phyloP scores from a whole-genome alignment of 2,329 filamentous ascomycete species.

The Fusarium sp. region DNA sequence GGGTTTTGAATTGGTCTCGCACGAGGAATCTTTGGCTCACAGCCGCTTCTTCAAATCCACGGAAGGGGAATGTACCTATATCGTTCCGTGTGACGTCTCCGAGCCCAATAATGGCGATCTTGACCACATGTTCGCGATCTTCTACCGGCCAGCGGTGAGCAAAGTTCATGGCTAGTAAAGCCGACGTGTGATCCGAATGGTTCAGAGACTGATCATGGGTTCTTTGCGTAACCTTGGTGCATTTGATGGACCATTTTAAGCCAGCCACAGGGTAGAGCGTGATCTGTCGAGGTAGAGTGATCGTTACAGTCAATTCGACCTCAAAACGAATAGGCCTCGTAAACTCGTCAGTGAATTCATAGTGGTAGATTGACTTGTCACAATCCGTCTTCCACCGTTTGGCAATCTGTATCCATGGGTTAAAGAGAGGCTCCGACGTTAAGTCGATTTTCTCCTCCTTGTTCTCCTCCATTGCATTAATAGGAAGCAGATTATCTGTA shows the following conservation, averaged over 20 bases:
- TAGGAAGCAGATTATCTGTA: conserved; percentile 82
- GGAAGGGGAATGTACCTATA: conserved; percentile 50
- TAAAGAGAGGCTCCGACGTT: conserved; percentile 54
- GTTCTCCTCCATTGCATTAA: conserved; percentile 57
- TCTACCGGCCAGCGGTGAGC: conserved; percentile 59
- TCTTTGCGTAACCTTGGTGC: conserved; percentile 34
- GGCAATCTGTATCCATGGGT: conserved; percentile 62
- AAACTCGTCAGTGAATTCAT: conserved; percentile 53
- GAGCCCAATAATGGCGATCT: conserved; percentile 50
- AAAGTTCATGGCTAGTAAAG: conserved; percentile 62
- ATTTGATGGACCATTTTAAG: conserved; percentile 51
- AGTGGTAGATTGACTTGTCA: conserved; percentile 45
- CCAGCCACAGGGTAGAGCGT: conserved; percentile 56
- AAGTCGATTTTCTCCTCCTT: conserved; percentile 54
- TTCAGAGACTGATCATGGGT: conserved; percentile 29
- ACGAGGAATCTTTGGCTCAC: conserved; percentile 52
- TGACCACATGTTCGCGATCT: conserved; percentile 58
- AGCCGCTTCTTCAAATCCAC: conserved; percentile 39
- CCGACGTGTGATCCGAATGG: conserved; percentile 58
- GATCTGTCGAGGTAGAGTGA: conserved; percentile 56
- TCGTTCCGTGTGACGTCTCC: conserved; percentile 46
- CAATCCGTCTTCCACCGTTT: conserved; percentile 54
- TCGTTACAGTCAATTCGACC: conserved; percentile 57
- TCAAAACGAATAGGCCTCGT: conserved; percentile 54
- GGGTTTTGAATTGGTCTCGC: conserved; percentile 52